phyloP scores from a whole-genome alignment of 1,139 yeast genomes.

The Pichia sp. region DNA sequence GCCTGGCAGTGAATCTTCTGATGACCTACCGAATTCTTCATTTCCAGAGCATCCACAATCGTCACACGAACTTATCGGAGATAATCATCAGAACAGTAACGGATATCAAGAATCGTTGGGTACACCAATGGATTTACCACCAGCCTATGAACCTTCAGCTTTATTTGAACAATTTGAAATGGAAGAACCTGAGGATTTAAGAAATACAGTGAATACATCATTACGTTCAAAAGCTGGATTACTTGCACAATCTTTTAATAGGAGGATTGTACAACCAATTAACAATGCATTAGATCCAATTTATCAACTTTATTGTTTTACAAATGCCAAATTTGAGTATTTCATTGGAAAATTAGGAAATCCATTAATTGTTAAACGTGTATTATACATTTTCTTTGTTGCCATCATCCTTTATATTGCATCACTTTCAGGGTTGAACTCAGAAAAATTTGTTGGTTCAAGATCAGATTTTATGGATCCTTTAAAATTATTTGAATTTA shows the following conservation, averaged over 20 bases:
- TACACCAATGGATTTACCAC: slow-evolving; percentile 16
- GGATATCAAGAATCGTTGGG: background rate
- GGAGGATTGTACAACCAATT: slow-evolving; percentile 47
- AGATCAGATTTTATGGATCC: slow-evolving; percentile 63
- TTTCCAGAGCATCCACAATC: background rate
- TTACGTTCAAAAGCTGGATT: slow-evolving; percentile 21
- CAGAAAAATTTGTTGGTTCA: slow-evolving; percentile 33
- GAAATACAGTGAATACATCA: background rate
- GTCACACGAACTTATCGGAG: background rate
- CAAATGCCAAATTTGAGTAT: slow-evolving; percentile 46
- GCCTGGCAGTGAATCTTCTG: slow-evolving; percentile 2
- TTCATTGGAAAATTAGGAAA: slow-evolving; percentile 65
- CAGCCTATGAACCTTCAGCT: slow-evolving; percentile 17
- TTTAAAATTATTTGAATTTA: slow-evolving; percentile 41
- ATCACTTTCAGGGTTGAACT: slow-evolving; percentile 45
- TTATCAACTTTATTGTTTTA: slow-evolving; percentile 47
- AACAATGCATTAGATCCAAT: slow-evolving; percentile 61
- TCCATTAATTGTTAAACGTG: slow-evolving; percentile 75
- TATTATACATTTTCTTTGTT: slow-evolving; percentile 62
- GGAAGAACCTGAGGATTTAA: slow-evolving; percentile 28
- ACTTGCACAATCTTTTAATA: slow-evolving; percentile 35
- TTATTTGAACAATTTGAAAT: slow-evolving; percentile 37
- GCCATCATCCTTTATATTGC: slow-evolving; percentile 52
- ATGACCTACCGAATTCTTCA: background rate
- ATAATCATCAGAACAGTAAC: background rate